Evolutionary conservation across 1,284 basidiomycete species (phyloP), one percentile per base, ranked within the genome.

Genomic region (Mycena sp.): DNA sequence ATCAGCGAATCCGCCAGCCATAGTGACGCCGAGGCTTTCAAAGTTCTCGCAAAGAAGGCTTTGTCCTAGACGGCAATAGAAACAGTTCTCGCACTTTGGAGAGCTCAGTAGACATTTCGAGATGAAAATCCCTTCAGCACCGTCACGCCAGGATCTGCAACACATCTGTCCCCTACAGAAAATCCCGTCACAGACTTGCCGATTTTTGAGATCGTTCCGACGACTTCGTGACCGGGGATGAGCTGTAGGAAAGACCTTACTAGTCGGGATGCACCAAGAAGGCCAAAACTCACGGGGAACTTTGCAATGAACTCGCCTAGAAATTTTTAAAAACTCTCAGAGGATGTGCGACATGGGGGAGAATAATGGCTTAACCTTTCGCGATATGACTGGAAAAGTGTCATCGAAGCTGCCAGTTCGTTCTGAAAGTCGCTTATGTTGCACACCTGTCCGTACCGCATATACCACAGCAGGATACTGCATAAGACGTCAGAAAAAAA

Each of bases 1-100:
- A 72, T 93, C 91, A 32, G 91, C 90, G 72, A 94, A 94, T n/a
- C 91, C 92, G 61, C 92, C 92, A 66, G 87, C 84, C 67, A 83
- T 73, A 56, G 85, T 89, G 40, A 93, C 89, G 53, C 92, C 92
- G 2, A 86, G 80, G 17, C 87, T 85, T 53, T 84, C 78, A 73
- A 92, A 92, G 78, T 90, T 83, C 77, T 93, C 89, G 75, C 92
- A 94, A 72, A 90, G 71, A 69, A 90, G 75, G 54, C 83, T 78
- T 76, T 86, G 75, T 9, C 92, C 92, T 55, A 89, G 83, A 29
- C 91, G 85, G 73, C 92, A 93, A 77, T 87, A 93, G 78, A 92
- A 92, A 74, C 92, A 94, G 62, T 81, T 80, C 7, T 84, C 86
- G 73, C 92, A 93, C 87, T 90, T 56, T 3, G 29, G 29, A 35